Conservation (phyloP, 1,139 yeast species). For the Hyphopichia buzzinii region DNA sequence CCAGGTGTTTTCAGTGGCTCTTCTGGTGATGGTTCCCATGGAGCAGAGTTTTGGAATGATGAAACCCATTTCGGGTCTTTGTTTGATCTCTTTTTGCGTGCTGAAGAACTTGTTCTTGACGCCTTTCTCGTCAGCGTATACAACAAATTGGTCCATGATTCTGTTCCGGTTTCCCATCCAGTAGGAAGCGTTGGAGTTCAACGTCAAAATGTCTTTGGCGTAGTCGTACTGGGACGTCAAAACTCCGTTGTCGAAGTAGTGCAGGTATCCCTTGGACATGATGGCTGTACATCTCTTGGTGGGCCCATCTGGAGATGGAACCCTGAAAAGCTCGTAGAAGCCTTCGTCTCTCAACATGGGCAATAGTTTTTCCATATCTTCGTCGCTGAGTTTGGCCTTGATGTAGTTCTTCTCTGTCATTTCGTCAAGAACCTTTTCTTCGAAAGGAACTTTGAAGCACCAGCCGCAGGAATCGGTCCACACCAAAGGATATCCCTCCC, state of each 20-base stretch:
- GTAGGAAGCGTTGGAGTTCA: conserved; percentile 81
- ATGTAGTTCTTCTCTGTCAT: conserved; percentile 55
- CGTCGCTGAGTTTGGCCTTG: conserved; percentile 33
- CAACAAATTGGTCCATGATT: conserved; percentile 81
- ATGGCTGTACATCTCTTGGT: conserved; percentile 71
- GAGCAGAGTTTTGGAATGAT: conserved; percentile 82
- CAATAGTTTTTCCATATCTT: conserved; percentile 18
- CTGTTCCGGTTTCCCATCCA: conserved; percentile 93
- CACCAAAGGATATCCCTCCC: conserved; percentile 81
- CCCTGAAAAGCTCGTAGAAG: conserved; percentile 49
- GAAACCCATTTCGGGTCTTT: conserved; percentile 51
- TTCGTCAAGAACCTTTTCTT: conserved; percentile 31
- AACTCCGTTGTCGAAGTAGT: conserved; percentile 70
- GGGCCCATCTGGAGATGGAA: conserved; percentile 94
- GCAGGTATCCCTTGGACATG: conserved; percentile 71
- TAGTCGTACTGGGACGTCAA: conserved; percentile 68
- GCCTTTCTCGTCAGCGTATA: conserved; percentile 34
- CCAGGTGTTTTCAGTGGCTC: conserved; percentile 99
- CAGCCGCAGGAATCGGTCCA: conserved; percentile 86
- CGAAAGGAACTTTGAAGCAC: conserved; percentile 69
- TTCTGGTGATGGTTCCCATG: conserved; percentile 95
- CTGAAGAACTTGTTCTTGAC: conserved; percentile 26
- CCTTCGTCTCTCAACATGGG: conserved; percentile 25
- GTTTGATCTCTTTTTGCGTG: conserved; percentile 20
- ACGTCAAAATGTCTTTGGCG: conserved; percentile 73